A percentile compares a stretch with the other conserved stretches of the same genome.
Evolutionary conservation across 2,329 filamentous ascomycete genomes (phyloP).

Genomic region (Tolypocladium pustulatum): DNA sequence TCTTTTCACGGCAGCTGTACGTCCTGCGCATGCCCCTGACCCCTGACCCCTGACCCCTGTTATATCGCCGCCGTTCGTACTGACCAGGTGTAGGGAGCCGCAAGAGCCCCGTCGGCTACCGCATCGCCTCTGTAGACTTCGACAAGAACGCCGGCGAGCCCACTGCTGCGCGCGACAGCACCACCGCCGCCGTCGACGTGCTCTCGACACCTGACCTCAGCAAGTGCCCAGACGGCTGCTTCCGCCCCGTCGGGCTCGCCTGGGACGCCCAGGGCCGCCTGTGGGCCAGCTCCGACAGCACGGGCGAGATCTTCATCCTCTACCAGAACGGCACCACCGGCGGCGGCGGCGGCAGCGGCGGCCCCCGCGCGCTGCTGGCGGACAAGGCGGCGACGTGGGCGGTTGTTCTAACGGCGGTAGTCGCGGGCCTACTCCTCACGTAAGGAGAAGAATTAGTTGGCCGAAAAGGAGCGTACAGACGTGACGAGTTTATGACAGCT

Average conservation of each 20-base stretch:
- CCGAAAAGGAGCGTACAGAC: background rate
- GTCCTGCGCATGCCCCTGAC: conserved; percentile 7
- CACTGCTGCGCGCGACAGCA: conserved; percentile 27
- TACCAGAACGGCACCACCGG: conserved; percentile 7
- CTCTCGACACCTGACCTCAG: conserved; percentile 43
- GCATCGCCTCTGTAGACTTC: conserved; percentile 31
- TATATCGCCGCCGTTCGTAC: background rate
- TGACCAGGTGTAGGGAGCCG: conserved; percentile 24
- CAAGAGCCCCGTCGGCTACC: conserved; percentile 34
- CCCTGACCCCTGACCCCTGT: background rate
- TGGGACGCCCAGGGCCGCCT: conserved; percentile 41
- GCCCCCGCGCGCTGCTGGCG: background rate
- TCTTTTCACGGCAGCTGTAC: conserved; percentile 64
- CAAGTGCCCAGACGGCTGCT: conserved; percentile 45
- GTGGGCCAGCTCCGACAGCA: conserved; percentile 52
- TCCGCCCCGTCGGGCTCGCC: conserved; percentile 51
- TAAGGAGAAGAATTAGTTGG: conserved; percentile 4
- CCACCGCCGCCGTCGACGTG: conserved; percentile 37
- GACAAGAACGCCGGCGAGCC: conserved; percentile 27
- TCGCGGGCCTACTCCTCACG: conserved; percentile 17
- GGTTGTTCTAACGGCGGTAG: conserved; percentile 15
- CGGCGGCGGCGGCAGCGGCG: conserved; percentile 2
- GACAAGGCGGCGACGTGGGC: conserved; percentile 7
- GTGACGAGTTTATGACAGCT: background rate
- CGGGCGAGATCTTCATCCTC: conserved; percentile 56